Evolutionary conservation across 805 yeast species (phyloP), one percentile per base, ranked within the genome.

Genomic region (Yamadazyma scolyti): DNA sequence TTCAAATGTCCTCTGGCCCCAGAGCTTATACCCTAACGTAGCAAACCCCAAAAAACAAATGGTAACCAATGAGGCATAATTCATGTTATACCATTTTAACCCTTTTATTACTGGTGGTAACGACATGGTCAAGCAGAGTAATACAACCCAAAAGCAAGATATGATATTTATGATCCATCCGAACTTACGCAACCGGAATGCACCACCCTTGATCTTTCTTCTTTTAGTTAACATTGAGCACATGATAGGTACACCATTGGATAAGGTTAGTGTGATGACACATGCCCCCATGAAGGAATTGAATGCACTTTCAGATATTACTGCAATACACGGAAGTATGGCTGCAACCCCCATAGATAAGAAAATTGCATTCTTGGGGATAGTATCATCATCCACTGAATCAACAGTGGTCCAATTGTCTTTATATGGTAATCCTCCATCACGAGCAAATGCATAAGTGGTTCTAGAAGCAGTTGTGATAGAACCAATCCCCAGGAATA

Each of bases 281-380:
- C 90, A 79, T 11, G 89, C 79, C 0, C 94, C 93, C 61, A 84
- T 76, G 53, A 85, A 84, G 3, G 94, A 88, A 53, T 81, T 81
- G 55, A 85, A 82, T 0, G 93, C 88, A 6, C 88, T 74, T 4
- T 77, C 63, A 0, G 90, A 82, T 1, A 84, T 54, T 25, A 85
- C 56, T 3, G 89, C 82, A 23, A 85, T 61, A 6, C 79, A 52
- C 2, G 89, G 84, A 27, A 84, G 56, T 2, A 74, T 33, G 12
- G 71, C 71, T 18, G 85, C 73, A 13, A 81, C 75, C 0, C 58
- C 71, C 69, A 81, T 78, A 10, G 86, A 77, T 25, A 82, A 56
- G 24, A 78, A 54, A 16, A 83, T 63, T 0, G 93, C 82, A 50
- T 83, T 78, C 42, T 73, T 75, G 2, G 94, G 95, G 14, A 83